phyloP scores from a whole-genome alignment of 108 stramenopile species.

The Fistulifera pelliculosa region DNA sequence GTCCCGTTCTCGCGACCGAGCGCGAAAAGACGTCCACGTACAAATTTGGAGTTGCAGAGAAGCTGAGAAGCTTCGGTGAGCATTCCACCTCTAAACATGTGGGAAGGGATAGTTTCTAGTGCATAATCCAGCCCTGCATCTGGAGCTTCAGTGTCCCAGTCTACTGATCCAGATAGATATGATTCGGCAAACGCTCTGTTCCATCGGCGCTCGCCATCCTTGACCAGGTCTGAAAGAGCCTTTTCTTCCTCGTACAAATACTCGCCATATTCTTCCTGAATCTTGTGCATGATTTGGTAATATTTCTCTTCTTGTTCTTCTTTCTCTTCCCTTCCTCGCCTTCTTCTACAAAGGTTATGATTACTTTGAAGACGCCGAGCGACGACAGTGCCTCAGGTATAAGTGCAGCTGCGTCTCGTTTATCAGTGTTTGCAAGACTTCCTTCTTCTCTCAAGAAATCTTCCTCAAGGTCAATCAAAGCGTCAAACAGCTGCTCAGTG shows the following conservation, averaged over 20 bases:
- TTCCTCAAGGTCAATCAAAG: slow-evolving; percentile 43
- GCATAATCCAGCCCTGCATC: slow-evolving; percentile 61
- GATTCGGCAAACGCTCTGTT: slow-evolving; percentile 51
- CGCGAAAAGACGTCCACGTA: slow-evolving; percentile 49
- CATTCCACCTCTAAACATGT: slow-evolving; percentile 69
- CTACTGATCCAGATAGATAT: slow-evolving; percentile 26
- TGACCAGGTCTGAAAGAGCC: slow-evolving; percentile 34
- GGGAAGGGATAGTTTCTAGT: slow-evolving; percentile 51
- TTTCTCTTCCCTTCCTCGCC: slow-evolving; percentile 24
- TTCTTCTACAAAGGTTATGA: slow-evolving; percentile 21
- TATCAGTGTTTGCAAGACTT: slow-evolving; percentile 45
- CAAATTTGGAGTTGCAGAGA: slow-evolving; percentile 48
- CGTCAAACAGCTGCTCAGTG: slow-evolving; percentile 48
- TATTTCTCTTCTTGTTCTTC: slow-evolving; percentile 34
- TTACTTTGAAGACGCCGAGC: slow-evolving; percentile 50
- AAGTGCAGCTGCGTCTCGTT: slow-evolving; percentile 51
- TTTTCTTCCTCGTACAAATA: slow-evolving; percentile 38
- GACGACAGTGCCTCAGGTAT: slow-evolving; percentile 66
- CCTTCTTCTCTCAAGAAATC: slow-evolving; percentile 45
- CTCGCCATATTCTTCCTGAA: slow-evolving; percentile 52
- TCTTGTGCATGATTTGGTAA: slow-evolving; percentile 54
- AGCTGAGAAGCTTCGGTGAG: slow-evolving; percentile 42
- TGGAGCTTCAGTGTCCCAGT: slow-evolving; percentile 48
- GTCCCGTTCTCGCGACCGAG: slow-evolving; percentile 54
- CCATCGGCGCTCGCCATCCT: slow-evolving; percentile 51